phyloP scores from a whole-genome alignment of 1,284 basidiomycete genomes.

The Naganishia albida region DNA sequence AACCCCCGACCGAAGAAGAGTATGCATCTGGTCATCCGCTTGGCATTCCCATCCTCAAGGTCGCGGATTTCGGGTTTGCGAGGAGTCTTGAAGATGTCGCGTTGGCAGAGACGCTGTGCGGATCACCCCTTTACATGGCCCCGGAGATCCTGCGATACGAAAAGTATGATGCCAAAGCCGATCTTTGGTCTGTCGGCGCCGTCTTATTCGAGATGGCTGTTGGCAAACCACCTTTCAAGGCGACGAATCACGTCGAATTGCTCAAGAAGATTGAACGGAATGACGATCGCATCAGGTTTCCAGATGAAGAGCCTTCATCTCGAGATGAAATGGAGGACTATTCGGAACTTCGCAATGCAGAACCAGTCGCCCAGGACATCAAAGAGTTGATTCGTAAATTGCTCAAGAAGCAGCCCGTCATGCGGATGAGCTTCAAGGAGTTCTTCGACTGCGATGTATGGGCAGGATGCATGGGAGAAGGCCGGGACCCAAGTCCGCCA shows the following conservation, averaged over 20 bases:
- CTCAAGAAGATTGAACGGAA: conserved; percentile 89
- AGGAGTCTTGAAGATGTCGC: conserved; percentile 85
- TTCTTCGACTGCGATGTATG: conserved; percentile 84
- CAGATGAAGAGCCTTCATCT: conserved; percentile 66
- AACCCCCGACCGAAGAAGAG: conserved; percentile 76
- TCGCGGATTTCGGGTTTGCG: conserved; percentile 98
- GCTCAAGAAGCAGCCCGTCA: conserved; percentile 78
- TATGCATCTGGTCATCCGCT: conserved; percentile 81
- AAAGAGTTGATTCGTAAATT: conserved; percentile 83
- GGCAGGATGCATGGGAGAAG: conserved; percentile 68
- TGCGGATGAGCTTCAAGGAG: conserved; percentile 86
- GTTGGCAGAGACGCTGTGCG: conserved; percentile 96
- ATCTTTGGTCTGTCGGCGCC: conserved; percentile 97
- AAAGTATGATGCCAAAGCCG: conserved; percentile 97
- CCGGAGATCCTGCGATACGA: conserved; percentile 96
- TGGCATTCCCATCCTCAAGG: conserved; percentile 90
- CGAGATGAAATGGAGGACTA: conserved; percentile 20
- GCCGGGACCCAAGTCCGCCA: conserved; percentile 41
- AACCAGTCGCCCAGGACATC: conserved; percentile 75
- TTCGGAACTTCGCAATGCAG: conserved; percentile 25
- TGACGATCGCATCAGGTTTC: conserved; percentile 75
- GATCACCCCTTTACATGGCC: conserved; percentile 98
- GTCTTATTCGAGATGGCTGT: conserved; percentile 95
- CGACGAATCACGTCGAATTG: conserved; percentile 93
- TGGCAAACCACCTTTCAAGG: conserved; percentile 90